Conservation (phyloP, 1,284 basidiomycete genomes). For the Trametes hirsuta region DNA sequence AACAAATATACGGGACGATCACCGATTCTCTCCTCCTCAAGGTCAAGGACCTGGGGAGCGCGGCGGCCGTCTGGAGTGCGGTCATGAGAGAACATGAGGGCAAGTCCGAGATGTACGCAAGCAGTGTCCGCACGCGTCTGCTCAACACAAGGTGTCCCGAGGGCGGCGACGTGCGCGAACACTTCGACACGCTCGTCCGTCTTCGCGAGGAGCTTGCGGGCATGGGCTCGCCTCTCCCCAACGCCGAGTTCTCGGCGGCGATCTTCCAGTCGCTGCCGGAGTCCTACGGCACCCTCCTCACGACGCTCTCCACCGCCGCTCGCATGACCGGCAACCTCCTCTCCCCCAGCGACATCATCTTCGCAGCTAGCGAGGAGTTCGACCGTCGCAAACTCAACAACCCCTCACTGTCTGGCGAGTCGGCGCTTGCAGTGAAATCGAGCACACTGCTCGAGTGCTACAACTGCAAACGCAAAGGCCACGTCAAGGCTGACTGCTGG, state of each 20-base stretch:
- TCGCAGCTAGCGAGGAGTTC: constrained; percentile 24
- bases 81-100: constrained; percentile 5
- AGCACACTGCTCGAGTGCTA: constrained; percentile 19
- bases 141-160: constrained; percentile 16
- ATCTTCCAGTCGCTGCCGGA: constrained; percentile 31
- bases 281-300: constrained; percentile 9
- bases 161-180: constrained; percentile 23
- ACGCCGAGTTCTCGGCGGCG: constrained; percentile 29
- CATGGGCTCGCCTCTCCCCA: constrained; percentile 21
- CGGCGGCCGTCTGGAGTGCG: constrained; percentile 10
- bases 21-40: constrained; percentile 9
- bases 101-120: constrained; percentile 13
- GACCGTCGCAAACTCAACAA: constrained; percentile 15
- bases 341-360: constrained; percentile 22
- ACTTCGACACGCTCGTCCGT: constrained; percentile 27
- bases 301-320: constrained; percentile 16
- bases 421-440: constrained; percentile 5
- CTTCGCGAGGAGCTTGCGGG: constrained; percentile 24
- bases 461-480: constrained; percentile 32
- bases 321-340: constrained; percentile 13
- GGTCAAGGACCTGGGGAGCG: constrained; percentile 4
- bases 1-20: constrained; percentile 13
- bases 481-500: constrained; percentile 29
- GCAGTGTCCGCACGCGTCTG: constrained; percentile 3
- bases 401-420: background rate